Evolutionary conservation across 2,329 filamentous ascomycete species (phyloP), one percentile per base, ranked within the genome.

Genomic region (Lasiodiplodia sp.): DNA sequence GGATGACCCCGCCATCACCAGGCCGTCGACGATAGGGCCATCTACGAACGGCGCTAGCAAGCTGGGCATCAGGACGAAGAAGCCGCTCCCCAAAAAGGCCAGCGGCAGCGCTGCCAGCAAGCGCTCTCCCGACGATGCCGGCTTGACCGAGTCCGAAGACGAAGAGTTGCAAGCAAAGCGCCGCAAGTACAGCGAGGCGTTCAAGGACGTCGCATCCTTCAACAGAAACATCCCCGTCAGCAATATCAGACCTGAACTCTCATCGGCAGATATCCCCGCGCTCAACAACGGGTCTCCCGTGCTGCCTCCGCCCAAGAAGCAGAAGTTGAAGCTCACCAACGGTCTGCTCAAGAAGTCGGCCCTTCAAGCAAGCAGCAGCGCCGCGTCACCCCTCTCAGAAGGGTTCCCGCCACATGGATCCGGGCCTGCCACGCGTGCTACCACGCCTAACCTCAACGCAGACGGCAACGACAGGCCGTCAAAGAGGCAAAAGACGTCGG

Each of bases 371-470:
- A 58, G 49, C 25, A 68, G 66, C 56, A 68, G 57, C 23, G 57
- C 66, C 21, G 49, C 57, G 28, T 68, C 66, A 34, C 66, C 66
- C 16, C 57, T 68, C 37, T 63, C 56, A 55, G 66, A 68, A 4
- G 34, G 34, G 47, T 63, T 63, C 49, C 66, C 66, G 37, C 66
- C 66, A 28, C 44, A 51, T 58, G 56, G 66, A 55, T 68, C 66
- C 37, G 66, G 56, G 44, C 49, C 66, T 14, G 66, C 49, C 34
- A 63, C 66, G 56, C 66, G 66, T 62, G 56, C 66, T 28, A 68
- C 56, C 66, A 68, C 66, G 66, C 66, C 66, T 63, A 62, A 53
- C n/a, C 66, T 68, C 44, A 68, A 53, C n/a, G 47, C 57, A 58
- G 66, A 67, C 47, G 65, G 65, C 55, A 49, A 38, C 47, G 66